Evolutionary conservation across 345 rosid species (phyloP).

Genomic region (Acer yangbiense): DNA sequence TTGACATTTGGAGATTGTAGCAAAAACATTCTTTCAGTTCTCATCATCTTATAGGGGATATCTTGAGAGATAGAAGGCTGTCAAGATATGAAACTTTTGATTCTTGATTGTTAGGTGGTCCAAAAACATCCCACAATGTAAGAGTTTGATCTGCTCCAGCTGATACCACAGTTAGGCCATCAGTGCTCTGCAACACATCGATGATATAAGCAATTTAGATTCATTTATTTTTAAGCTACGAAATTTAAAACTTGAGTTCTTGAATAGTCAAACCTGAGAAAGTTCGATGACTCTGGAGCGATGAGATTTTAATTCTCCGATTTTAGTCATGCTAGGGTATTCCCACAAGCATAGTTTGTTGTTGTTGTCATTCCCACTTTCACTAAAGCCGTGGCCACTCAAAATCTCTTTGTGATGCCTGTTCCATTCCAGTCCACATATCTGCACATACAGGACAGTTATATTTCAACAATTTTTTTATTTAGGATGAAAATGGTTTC

Average conservation of each 20-base stretch:
- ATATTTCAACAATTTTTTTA: too few species aligned
- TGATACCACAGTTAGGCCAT: conserved; percentile 52
- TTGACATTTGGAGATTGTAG: neutral
- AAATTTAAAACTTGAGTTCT: neutral
- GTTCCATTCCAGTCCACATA: conserved; percentile 62
- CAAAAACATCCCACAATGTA: conserved; percentile 56
- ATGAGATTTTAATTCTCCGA: conserved; percentile 34
- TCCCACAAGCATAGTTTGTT: conserved; percentile 47
- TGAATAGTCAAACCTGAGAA: conserved; percentile 41
- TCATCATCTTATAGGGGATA: conserved; percentile 42
- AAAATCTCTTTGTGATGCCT: conserved; percentile 59
- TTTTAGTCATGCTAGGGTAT: conserved; percentile 51
- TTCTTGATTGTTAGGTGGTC: conserved; percentile 41
- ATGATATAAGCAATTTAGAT: neutral
- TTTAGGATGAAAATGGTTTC: neutral
- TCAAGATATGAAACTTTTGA: conserved; percentile 36
- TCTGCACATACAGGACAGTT: conserved; percentile 21
- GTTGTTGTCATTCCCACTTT: conserved; percentile 17
- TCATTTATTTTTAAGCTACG: neutral
- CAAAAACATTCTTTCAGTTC: neutral
- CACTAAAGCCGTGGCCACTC: conserved; percentile 53
- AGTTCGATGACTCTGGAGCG: conserved; percentile 43
- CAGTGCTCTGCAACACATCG: conserved; percentile 46
- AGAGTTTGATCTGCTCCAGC: conserved; percentile 54
- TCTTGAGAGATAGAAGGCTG: conserved; percentile 47